Conservation (phyloP, 176 grass and related monocot genomes). For the Themeda triandra region DNA sequence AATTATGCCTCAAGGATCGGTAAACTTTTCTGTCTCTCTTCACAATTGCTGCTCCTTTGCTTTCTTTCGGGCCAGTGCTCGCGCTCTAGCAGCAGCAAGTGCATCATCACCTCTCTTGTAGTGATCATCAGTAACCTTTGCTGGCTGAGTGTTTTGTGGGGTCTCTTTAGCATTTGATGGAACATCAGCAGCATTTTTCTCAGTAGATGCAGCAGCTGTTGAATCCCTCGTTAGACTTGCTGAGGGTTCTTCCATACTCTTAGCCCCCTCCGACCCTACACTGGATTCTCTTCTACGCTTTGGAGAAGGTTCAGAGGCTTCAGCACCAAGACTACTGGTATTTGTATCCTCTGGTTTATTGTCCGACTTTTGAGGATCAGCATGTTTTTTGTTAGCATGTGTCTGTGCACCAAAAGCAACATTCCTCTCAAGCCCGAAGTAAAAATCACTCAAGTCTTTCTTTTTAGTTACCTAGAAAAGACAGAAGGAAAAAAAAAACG, state of each 20-base stretch:
- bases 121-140: slow-evolving; percentile 40
- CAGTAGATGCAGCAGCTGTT: slow-evolving; percentile 16
- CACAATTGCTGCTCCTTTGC: slow-evolving; percentile 47
- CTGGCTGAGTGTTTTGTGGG: background rate
- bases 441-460: slow-evolving; percentile 93
- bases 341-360: slow-evolving; percentile 35
- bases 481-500: background rate
- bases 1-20: background rate
- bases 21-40: background rate
- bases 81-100: slow-evolving; percentile 67
- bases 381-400: slow-evolving; percentile 23
- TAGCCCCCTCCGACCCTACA: slow-evolving; percentile 34
- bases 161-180: slow-evolving; percentile 27
- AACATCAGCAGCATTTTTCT: slow-evolving; percentile 26
- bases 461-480: slow-evolving; percentile 84
- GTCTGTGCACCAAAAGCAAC: slow-evolving; percentile 73
- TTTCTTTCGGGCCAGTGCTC: slow-evolving; percentile 78
- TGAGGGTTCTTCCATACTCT: slow-evolving; percentile 21
- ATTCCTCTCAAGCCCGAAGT: slow-evolving; percentile 84
- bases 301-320: slow-evolving; percentile 29
- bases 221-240: slow-evolving; percentile 13
- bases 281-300: slow-evolving; percentile 39
- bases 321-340: slow-evolving; percentile 23
- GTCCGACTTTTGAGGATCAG: slow-evolving; percentile 29
- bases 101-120: slow-evolving; percentile 82